Evolutionary conservation across 108 stramenopile species (phyloP), one percentile per base, ranked within the genome.

Genomic region (Cyclotella baltica): DNA sequence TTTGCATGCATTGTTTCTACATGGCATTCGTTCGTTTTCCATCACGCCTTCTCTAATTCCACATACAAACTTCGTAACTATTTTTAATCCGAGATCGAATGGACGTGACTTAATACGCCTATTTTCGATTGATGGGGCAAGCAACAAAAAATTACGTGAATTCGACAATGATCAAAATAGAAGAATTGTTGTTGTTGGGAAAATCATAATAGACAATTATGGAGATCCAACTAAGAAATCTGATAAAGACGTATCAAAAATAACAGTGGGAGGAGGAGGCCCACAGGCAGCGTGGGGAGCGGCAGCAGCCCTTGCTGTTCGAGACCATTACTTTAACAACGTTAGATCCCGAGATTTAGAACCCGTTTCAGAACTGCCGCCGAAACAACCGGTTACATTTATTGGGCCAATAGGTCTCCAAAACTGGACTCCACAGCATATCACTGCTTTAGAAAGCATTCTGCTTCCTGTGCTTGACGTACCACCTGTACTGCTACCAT

Each of bases 211-310:
- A 37, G 87, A 87, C 38, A 77, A 87, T 57, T 85, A 87, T 38
- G 72, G 73, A 25, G 64, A 65, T 15, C 63, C 56, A 57, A 69
- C 85, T 20, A 47, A 75, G 19, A 29, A 30, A 18, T 57, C 55
- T 69, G 15, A 6, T 27, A 38, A 53, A 47, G 59, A 38, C 37
- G 22, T 69, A 4, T 18, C 28, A 9, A 23, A 29, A 29, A 29
- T 77, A 16, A 77, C 70, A 6, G 67, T 88, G n/a, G 87, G 87
- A 33, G 87, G 87, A 18, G 87, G 87, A 28, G 87, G 87, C 6
- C 87, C 87, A 2, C 87, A 88, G 37, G 85, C 87, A 43, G 87
- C 85, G 0, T 81, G 61, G 62, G 87, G 83, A 40, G 85, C 85
- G 16, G 87, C 85, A 36, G 70, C 73, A 22, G 83, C 81, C 19